Evolutionary conservation across 164 flowering plant genomes (phyloP).

Genomic region (Liriodendron chinense): DNA sequence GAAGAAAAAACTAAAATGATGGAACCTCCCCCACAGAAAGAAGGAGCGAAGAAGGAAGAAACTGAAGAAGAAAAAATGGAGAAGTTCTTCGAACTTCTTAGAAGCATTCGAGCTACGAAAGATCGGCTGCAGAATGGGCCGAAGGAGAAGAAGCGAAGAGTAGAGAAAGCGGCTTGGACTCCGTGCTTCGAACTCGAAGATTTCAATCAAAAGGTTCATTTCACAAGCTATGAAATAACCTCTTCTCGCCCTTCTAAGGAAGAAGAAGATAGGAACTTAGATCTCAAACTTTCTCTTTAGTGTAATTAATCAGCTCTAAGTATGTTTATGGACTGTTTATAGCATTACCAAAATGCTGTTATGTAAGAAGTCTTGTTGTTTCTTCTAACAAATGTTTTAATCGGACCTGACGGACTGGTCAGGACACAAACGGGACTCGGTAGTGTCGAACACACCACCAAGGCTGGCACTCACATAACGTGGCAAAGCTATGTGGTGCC

Average conservation of each 20-base stretch:
- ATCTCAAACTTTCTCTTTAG: slow-evolving; percentile 6
- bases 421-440: no score
- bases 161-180: slow-evolving; percentile 4
- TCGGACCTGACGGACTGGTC: no score
- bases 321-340: no score
- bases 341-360: no score
- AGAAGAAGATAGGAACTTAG: background rate
- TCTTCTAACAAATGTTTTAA: no score
- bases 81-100: slow-evolving; percentile 2
- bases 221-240: background rate
- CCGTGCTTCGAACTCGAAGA: slow-evolving; percentile 5
- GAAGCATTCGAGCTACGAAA: slow-evolving; percentile 3
- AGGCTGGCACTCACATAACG: no score
- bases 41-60: background rate
- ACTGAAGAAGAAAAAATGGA: slow-evolving; percentile 5
- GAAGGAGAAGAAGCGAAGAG: background rate
- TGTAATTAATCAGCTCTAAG: background rate
- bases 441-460: no score
- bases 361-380: no score
- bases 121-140: background rate
- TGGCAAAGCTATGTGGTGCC: no score
- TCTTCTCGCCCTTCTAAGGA: background rate
- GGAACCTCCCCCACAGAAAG: background rate
- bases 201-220: background rate
- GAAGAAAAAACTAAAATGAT: background rate